Evolutionary conservation across 257 asterid genomes (phyloP).

Genomic region (Forsythia suspensa): DNA sequence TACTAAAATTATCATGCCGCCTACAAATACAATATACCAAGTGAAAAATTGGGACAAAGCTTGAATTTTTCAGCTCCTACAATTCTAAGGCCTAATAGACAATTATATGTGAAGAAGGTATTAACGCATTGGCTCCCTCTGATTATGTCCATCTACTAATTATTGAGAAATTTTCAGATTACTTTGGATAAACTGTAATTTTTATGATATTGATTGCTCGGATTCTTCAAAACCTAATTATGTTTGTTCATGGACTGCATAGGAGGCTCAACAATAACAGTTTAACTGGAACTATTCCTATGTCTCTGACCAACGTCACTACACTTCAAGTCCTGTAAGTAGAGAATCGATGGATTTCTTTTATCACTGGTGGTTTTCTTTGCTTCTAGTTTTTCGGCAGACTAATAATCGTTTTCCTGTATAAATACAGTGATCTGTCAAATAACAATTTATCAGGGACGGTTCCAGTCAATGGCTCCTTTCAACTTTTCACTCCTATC

Average conservation of each 20-base stretch:
- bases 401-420: conserved; percentile 24
- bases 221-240: conserved; percentile 17
- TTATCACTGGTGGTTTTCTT: not conserved
- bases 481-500: conserved; percentile 88
- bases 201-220: not conserved
- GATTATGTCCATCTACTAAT: not conserved
- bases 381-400: conserved; percentile 4
- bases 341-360: conserved; percentile 24
- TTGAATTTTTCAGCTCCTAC: not conserved
- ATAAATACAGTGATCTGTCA: conserved; percentile 84
- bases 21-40: not conserved
- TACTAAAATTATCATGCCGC: not conserved
- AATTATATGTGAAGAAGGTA: not conserved
- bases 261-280: conserved; percentile 98
- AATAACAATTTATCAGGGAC: conserved; percentile 60
- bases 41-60: not conserved
- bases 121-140: conserved; percentile 1
- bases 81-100: not conserved
- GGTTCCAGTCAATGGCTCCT: conserved; percentile 87
- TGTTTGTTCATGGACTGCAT: conserved; percentile 24
- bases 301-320: conserved; percentile 46
- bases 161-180: not conserved
- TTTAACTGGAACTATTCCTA: conserved; percentile 76
- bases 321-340: conserved; percentile 99
- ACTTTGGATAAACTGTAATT: not conserved